Conservation (phyloP, 106 monocot species). For the Acanthochlamys bracteata region DNA sequence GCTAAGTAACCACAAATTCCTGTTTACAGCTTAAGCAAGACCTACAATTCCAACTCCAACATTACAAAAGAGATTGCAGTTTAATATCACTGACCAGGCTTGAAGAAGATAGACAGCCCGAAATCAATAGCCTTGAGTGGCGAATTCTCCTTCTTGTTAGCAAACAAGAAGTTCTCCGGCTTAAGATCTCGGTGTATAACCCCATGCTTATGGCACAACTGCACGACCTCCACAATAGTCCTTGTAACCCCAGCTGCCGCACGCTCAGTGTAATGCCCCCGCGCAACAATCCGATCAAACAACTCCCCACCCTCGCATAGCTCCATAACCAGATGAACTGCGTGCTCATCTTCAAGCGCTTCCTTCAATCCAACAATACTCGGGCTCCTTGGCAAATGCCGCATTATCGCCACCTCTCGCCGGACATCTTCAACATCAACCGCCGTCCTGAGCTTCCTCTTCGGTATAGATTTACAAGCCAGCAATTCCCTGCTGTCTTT, state of each 20-base stretch:
- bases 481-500: constrained; percentile 56
- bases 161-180: constrained; percentile 79
- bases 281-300: constrained; percentile 90
- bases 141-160: constrained; percentile 78
- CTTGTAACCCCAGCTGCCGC: constrained; percentile 64
- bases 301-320: constrained; percentile 96
- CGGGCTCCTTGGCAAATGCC: constrained; percentile 60
- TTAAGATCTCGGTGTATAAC: constrained; percentile 78
- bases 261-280: constrained; percentile 95
- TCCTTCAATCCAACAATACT: constrained; percentile 75
- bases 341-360: constrained; percentile 91
- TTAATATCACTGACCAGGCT: constrained; percentile 42
- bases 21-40: no score
- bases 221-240: constrained; percentile 97
- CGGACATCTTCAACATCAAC: constrained; percentile 95
- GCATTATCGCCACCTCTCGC: constrained; percentile 97
- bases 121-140: constrained; percentile 77
- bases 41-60: no score
- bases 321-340: constrained; percentile 99
- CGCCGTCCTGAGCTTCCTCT: constrained; percentile 87
- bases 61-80: no score
- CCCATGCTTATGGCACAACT: constrained; percentile 76
- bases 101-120: constrained; percentile 78
- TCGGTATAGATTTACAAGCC: constrained; percentile 98
- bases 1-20: no score